Base-by-base conservation (phyloP, 1,284 basidiomycete species). In the Cutaneotrichosporon dermatis region DNA sequence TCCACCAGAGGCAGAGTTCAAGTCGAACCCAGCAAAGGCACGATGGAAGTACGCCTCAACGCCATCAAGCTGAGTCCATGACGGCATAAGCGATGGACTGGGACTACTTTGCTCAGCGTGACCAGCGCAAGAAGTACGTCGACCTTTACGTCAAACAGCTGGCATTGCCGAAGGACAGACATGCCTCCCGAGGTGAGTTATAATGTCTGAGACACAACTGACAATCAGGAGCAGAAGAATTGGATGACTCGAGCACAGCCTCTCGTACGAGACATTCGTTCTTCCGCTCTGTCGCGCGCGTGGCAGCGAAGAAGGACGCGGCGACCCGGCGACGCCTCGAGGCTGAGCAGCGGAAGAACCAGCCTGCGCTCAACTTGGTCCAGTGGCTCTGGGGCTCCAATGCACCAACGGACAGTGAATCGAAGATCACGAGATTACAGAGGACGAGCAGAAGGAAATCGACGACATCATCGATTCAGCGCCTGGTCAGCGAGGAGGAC, bases 221-320 rank as follows among this genome's bases (percentile, higher is more conserved):
- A 56, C 55, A 13, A 8, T n/a, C 65, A 92, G 86, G 91, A 93
- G 51, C 66, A 80, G 37, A 75, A 80, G 80, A 79, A 5, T 79
- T 97, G 34, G 83, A 85, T 51, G 81, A 79, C 1, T 99, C 54
- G 97, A 99, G 75, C 80, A 77, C 66, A 91, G 90, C 73, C 82
- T 99, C 10, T 84, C 86, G 0, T 99, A 98, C 71, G 92, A 97
- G 96, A 99, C 70, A 89, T 99, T 55, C 88, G 96, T 98, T 98
- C 79, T 99, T 98, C 80, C 86, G 96, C 33, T 98, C 94, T 4
- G 92, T 99, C 61, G 92, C 93, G 0, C 86, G 92, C 7, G 92
- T 90, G 6, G 87, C 88, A 66, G 81, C 97, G 13, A 87, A 88
- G 66, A 93, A 96, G 72, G 92, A 99, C 69, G 82, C 85, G 39